Evolutionary conservation across 2,329 filamentous ascomycete species (phyloP), one percentile per base, ranked within the genome.

Genomic region (Curvularia lunata): DNA sequence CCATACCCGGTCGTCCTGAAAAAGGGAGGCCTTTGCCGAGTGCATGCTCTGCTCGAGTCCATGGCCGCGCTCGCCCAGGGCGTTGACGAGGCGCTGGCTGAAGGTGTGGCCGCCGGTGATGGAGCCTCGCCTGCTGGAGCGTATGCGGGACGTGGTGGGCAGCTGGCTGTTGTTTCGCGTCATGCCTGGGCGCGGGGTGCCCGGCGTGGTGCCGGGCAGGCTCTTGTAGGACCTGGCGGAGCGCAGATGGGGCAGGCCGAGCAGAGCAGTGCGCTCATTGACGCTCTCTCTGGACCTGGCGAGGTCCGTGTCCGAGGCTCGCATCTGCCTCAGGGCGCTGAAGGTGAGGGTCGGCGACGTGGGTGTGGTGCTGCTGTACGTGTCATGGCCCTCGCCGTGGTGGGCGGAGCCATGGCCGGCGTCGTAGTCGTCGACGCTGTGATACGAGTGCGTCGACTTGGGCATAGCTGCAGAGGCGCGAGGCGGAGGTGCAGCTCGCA

Each of bases 1-100:
- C 95, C 95, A 98, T 9, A 96, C 90, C 59, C 95, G 88, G 66
- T 98, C 92, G 71, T 97, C 91, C 49, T 88, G 81, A 67, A 87
- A 88, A 9, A 90, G 78, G 4, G 86, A 88, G 32, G 83, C 80
- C 69, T 88, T 90, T 48, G 88, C 88, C 61, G 89, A 87, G 60
- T 82, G 77, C 77, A 88, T 79, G 59, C 83, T 83, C 28, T 84
- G 82, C 67, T 74, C 77, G 48, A 73, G 54, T 61, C 69, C 82
- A 80, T 82, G 68, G 84, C 87, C 56, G 79, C 81, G 55, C 56
- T 73, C 69, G 50, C 65, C 72, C 64, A 91, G 80, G 52, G 86
- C 88, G 58, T 84, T 84, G 58, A 85, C 84, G 23, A 91, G 80
- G 18, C 89, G 68, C 62, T 74, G 69, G 48, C 75, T 77, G 56